These are phyloP conservation scores for Daedalea quercina DNA, from an alignment of 768 basidiomycete species.

Conservation along the genomic window DNA sequence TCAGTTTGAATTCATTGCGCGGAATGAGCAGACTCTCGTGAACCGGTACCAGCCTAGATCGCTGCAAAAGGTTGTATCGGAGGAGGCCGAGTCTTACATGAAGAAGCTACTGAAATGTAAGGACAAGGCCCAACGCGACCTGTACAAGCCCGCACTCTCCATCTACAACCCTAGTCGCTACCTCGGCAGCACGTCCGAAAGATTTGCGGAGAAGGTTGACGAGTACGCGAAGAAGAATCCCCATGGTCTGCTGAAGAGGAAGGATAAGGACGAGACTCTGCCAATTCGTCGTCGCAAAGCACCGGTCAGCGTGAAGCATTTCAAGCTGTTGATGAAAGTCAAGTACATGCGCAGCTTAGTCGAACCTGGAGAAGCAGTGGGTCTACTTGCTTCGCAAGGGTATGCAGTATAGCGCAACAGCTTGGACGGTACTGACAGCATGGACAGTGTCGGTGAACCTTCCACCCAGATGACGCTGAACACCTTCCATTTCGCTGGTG, in stretches of 20 bases:
- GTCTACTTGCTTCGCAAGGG: conserved; percentile 95
- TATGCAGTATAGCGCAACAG: conserved; percentile 29
- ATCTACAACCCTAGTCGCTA: conserved; percentile 71
- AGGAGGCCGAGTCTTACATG: conserved; percentile 71
- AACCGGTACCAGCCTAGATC: conserved; percentile 60
- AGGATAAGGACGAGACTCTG: conserved; percentile 32
- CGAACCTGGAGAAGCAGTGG: conserved; percentile 98
- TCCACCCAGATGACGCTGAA: conserved; percentile 99
- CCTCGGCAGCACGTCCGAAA: conserved; percentile 89
- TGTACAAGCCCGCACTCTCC: conserved; percentile 65
- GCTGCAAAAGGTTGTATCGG: conserved; percentile 49
- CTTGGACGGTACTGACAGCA: background rate
- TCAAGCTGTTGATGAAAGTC: conserved; percentile 80
- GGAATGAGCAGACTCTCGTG: conserved; percentile 76
- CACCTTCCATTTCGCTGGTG: conserved; percentile 98
- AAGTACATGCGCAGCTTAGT: conserved; percentile 92
- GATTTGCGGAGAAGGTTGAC: conserved; percentile 75
- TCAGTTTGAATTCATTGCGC: conserved; percentile 89
- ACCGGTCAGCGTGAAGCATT: conserved; percentile 46
- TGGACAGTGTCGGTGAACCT: conserved; percentile 85
- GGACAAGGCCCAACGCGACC: conserved; percentile 46
- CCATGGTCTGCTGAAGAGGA: conserved; percentile 38
- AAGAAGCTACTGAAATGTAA: conserved; percentile 80
- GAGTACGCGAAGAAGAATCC: conserved; percentile 77
- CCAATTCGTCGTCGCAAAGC: conserved; percentile 38